Evolutionary conservation across 2,329 filamentous ascomycete genomes (phyloP).

Genomic region (Fusarium neocosmosporiellum): DNA sequence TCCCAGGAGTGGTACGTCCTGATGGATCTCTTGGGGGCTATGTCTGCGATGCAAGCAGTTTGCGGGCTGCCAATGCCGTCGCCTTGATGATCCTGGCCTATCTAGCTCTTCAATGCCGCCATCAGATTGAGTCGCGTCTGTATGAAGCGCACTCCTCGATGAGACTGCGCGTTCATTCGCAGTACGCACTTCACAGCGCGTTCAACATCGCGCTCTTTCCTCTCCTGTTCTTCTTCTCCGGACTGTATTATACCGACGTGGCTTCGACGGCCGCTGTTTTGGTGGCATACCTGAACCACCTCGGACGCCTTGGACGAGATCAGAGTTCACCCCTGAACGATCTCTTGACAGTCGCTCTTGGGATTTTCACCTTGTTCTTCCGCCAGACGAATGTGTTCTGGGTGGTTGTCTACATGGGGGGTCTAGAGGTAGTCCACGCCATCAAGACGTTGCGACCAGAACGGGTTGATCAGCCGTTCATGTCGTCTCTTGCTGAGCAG

Average conservation of each 20-base stretch:
- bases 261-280: constrained; percentile 82
- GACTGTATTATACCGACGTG: constrained; percentile 94
- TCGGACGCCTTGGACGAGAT: constrained; percentile 55
- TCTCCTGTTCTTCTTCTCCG: constrained; percentile 94
- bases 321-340: constrained; percentile 52
- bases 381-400: constrained; percentile 98
- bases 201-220: constrained; percentile 89
- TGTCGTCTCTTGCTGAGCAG: constrained; percentile 48
- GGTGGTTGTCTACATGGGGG: constrained; percentile 83
- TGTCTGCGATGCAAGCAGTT: constrained; percentile 46
- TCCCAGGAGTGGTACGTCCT: constrained; percentile 36
- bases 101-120: constrained; percentile 63
- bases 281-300: constrained; percentile 70
- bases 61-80: constrained; percentile 63
- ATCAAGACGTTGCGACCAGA: constrained; percentile 57
- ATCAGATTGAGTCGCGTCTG: constrained; percentile 60
- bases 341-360: constrained; percentile 63
- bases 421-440: constrained; percentile 64
- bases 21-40: constrained; percentile 23
- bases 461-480: constrained; percentile 44
- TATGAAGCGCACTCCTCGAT: constrained; percentile 34
- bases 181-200: constrained; percentile 68
- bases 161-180: constrained; percentile 45
- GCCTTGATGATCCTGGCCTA: constrained; percentile 53
- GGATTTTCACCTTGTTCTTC: constrained; percentile 77